phyloP scores from a whole-genome alignment of 257 asterid genomes.

The Vinca minor region DNA sequence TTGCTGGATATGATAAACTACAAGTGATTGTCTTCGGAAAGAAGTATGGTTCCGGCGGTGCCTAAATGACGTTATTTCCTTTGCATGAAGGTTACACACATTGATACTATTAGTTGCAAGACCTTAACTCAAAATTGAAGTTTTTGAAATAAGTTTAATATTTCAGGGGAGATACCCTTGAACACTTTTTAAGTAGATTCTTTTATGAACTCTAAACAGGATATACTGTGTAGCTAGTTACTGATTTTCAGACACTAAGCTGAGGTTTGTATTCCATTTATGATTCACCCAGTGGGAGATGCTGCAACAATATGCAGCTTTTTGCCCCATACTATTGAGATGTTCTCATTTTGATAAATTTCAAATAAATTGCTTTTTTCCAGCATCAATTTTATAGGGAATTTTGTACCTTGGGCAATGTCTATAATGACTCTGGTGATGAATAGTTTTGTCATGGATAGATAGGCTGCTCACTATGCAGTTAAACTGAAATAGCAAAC shows the following conservation, averaged over 20 bases:
- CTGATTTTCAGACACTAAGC: not conserved
- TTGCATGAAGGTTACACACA: not conserved
- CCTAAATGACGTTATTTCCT: conserved; percentile 11
- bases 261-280: too few species aligned
- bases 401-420: too few species aligned
- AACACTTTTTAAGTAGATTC: not conserved
- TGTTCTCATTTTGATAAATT: not conserved
- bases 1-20: conserved; percentile 37
- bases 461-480: too few species aligned
- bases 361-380: not conserved
- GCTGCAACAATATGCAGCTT: not conserved
- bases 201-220: not conserved
- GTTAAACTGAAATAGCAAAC: too few species aligned
- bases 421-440: too few species aligned
- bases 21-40: conserved; percentile 30
- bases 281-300: not conserved
- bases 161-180: not conserved
- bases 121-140: conserved; percentile 3
- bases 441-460: too few species aligned
- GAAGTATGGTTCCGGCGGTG: conserved; percentile 40
- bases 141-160: conserved; percentile 9
- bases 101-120: not conserved
- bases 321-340: not conserved
- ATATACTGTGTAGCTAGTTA: not conserved
- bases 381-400: not conserved